Evolutionary conservation across 441 rosid species (phyloP).

Genomic region (Brassica balearica): DNA sequence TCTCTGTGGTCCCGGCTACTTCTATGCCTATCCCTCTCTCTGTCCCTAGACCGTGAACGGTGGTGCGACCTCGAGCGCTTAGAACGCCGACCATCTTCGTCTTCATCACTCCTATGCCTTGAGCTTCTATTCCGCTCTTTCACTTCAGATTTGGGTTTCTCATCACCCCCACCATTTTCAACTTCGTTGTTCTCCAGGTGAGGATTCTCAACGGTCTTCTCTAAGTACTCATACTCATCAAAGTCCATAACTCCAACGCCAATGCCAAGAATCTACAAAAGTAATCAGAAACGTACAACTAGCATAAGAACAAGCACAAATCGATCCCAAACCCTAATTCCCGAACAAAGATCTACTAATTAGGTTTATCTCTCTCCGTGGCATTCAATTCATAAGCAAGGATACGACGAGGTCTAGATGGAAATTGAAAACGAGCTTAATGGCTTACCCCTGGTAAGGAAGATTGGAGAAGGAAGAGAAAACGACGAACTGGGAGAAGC

Average conservation of each 20-base stretch:
- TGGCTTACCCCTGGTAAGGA: conserved; percentile 19
- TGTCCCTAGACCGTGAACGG: conserved; percentile 67
- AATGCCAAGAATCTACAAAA: conserved; percentile 30
- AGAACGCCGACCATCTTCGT: conserved; percentile 50
- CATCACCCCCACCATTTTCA: conserved; percentile 64
- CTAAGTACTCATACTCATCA: conserved; percentile 97
- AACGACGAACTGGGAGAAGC: conserved; percentile 19
- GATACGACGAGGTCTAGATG: conserved; percentile 16
- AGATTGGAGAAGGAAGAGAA: conserved; percentile 17
- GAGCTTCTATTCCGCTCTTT: conserved; percentile 64
- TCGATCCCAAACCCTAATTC: conserved; percentile 28
- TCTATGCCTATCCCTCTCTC: conserved; percentile 58
- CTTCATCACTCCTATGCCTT: conserved; percentile 56
- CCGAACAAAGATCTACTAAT: background rate
- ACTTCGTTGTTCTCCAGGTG: conserved; percentile 60
- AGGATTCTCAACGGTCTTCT: conserved; percentile 87
- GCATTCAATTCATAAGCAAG: conserved; percentile 6
- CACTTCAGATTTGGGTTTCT: conserved; percentile 54
- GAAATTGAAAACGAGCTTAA: conserved; percentile 19
- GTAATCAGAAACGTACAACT: background rate
- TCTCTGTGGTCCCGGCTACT: conserved; percentile 62
- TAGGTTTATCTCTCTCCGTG: background rate
- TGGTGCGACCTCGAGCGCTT: conserved; percentile 63
- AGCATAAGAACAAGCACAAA: conserved; percentile 6
- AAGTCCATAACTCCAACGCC: conserved; percentile 70